Base-by-base conservation (phyloP, 352 stramenopile genomes). In the Pythium plurisporium region DNA sequence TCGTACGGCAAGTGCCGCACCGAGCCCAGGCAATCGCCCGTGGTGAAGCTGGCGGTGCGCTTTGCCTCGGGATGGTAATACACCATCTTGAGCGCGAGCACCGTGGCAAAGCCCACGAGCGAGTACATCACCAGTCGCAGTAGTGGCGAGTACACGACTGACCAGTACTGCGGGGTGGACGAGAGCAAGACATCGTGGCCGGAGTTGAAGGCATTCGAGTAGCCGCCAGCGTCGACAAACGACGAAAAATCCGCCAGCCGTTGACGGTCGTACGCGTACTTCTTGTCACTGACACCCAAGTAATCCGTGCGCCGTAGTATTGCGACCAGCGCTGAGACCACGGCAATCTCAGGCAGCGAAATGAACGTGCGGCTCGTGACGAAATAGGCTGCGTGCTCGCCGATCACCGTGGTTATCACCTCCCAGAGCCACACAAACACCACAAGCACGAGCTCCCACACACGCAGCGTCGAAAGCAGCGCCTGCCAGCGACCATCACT, bases 371-470 rank as follows among this genome's bases (percentile, higher is more conserved):
- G 34, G n/a, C n/a, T 19, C 51, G 55, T 36, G 70, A 73, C 0
- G 54, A 67, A 3, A 86, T 20, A 19, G 6, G 44, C 31, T 7
- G 48, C 38, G 37, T 87, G 86, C 9, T 74, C 76, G 36, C 59
- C 59, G 15, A 36, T 48, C 55, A 87, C 79, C 22, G 23, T 63
- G 14, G 79, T 3, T 0, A 40, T 20, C 0, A 67, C 70, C n/a
- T 71, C 55, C 3, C 62, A 1, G 26, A 53, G 41, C 79, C 76
- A 89, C 10, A 79, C 9, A 17, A 70, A 10, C 22, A 74, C 74
- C n/a, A 80, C 1, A 30, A 71, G 48, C 33, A 66, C 75, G 6
- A 71, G 31, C 5, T 81, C 74, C 79, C 76, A 89, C 3, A 79
- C 46, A 10, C 76, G 74, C 9, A 76, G 37, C 47, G 47, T 70